Conservation (phyloP, 768 basidiomycete genomes). For the Calocybe indica region DNA sequence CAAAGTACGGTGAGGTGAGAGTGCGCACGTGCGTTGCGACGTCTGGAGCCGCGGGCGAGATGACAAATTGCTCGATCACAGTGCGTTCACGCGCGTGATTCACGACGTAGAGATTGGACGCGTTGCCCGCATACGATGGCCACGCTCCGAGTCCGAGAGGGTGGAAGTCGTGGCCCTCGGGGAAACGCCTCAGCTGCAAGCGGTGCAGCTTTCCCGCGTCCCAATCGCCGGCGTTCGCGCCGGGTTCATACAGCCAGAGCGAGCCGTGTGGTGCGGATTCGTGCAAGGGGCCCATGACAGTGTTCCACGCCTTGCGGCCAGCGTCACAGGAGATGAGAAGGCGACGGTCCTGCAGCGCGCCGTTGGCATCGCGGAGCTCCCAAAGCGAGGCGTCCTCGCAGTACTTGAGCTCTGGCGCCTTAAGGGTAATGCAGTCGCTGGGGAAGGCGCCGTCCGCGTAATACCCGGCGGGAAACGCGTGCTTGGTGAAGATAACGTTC, state of each 20-base stretch:
- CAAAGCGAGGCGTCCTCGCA: constrained; percentile 69
- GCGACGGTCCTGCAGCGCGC: constrained; percentile 33
- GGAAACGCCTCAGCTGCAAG: constrained; percentile 46
- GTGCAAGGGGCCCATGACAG: constrained; percentile 65
- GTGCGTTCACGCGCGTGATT: constrained; percentile 62
- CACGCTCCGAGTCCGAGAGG: constrained; percentile 62
- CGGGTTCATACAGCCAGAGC: constrained; percentile 50
- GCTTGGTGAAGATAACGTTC: constrained; percentile 34
- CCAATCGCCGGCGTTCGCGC: constrained; percentile 4
- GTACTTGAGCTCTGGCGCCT: constrained; percentile 32
- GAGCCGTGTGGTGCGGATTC: constrained; percentile 54
- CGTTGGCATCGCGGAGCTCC: constrained; percentile 43
- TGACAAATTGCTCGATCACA: constrained; percentile 61
- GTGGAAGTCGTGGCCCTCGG: constrained; percentile 57
- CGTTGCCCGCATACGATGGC: constrained; percentile 40
- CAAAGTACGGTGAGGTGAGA: constrained; percentile 48
- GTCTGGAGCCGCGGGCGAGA: constrained; percentile 38
- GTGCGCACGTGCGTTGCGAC: constrained; percentile 54
- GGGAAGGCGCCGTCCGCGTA: constrained; percentile 43
- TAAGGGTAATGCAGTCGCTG: constrained; percentile 37
- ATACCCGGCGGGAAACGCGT: constrained; percentile 45
- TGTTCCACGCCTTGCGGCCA: constrained; percentile 61
- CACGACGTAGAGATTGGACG: constrained; percentile 56
- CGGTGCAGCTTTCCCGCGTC: constrained; percentile 25
- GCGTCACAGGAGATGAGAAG: constrained; percentile 51